Evolutionary conservation across 495 filamentous ascomycete genomes (phyloP).

Genomic region (Elaphomyces granulatus): DNA sequence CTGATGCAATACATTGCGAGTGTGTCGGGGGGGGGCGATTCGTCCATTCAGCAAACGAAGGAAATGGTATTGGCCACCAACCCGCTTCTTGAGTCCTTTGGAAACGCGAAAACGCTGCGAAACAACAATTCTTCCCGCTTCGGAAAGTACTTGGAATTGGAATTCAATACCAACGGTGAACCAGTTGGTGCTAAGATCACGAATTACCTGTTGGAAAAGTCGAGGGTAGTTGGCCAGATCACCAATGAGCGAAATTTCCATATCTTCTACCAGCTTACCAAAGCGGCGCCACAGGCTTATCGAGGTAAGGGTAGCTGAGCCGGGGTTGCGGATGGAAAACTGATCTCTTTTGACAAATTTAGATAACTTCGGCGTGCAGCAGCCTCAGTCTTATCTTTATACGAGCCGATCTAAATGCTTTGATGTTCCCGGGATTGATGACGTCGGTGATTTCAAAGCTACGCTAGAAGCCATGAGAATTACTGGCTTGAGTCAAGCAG

Average conservation of each 20-base stretch:
- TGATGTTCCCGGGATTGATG: conserved; percentile 86
- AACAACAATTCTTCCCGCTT: conserved; percentile 99
- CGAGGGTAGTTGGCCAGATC: conserved; percentile 91
- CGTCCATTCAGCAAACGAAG: conserved; percentile 93
- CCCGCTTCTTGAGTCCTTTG: conserved; percentile 91
- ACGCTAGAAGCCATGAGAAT: conserved; percentile 88
- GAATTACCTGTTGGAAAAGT: conserved; percentile 94
- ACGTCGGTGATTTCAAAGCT: conserved; percentile 77
- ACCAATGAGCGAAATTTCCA: conserved; percentile 95
- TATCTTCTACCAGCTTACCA: conserved; percentile 98
- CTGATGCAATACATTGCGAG: conserved; percentile 99
- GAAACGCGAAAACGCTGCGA: conserved; percentile 92
- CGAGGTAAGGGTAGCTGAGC: conserved; percentile 37
- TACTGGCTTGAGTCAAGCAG: conserved; percentile 74
- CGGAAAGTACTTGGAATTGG: conserved; percentile 95
- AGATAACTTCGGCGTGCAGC: conserved; percentile 75
- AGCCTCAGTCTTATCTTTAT: conserved; percentile 88
- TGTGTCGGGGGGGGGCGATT: conserved; percentile 76
- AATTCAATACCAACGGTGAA: conserved; percentile 88
- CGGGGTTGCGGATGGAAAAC: not conserved
- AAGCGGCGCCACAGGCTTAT: conserved; percentile 77
- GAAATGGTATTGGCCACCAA: conserved; percentile 99
- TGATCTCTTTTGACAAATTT: conserved; percentile 6
- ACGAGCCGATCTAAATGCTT: conserved; percentile 88
- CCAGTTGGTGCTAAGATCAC: conserved; percentile 95